phyloP scores from a whole-genome alignment of 2,329 filamentous ascomycete species.

The Amauroascus verrucosus region DNA sequence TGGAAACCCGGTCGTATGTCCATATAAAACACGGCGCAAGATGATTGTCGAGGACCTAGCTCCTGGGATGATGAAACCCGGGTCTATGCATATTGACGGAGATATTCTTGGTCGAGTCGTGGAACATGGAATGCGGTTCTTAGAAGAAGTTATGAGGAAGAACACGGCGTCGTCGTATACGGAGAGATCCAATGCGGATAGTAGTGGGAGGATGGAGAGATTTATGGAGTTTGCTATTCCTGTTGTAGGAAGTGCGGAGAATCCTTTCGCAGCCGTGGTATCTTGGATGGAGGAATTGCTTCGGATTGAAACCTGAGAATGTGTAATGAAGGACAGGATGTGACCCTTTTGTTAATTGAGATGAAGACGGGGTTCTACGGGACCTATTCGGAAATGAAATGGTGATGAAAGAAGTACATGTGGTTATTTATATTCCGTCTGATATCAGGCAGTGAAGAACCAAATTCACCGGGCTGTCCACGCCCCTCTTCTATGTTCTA shows the following conservation, averaged over 20 bases:
- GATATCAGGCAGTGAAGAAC: too few species aligned
- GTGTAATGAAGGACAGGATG: too few species aligned
- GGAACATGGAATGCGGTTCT: slow-evolving; percentile 29
- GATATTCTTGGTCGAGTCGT: slow-evolving; percentile 52
- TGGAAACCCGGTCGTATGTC: slow-evolving; percentile 40
- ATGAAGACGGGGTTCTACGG: not conserved
- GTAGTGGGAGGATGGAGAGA: slow-evolving; percentile 27
- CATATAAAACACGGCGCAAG: slow-evolving; percentile 34
- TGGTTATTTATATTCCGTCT: too few species aligned
- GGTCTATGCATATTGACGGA: slow-evolving; percentile 56
- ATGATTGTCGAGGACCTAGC: slow-evolving; percentile 28
- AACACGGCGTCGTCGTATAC: not conserved
- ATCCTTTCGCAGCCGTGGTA: slow-evolving; percentile 24
- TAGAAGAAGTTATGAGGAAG: slow-evolving; percentile 25
- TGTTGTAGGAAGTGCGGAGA: slow-evolving; percentile 33
- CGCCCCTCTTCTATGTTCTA: too few species aligned
- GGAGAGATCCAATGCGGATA: slow-evolving; percentile 4
- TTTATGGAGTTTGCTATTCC: slow-evolving; percentile 44
- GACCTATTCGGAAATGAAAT: not conserved
- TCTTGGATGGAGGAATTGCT: slow-evolving; percentile 29
- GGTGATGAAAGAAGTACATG: too few species aligned
- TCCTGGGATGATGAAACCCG: slow-evolving; percentile 34
- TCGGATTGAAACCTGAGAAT: slow-evolving; percentile 32
- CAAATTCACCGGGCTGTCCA: too few species aligned
- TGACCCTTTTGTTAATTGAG: too few species aligned